Evolutionary conservation across 2,329 filamentous ascomycete genomes (phyloP).

Genomic region (Colletotrichum shisoi): DNA sequence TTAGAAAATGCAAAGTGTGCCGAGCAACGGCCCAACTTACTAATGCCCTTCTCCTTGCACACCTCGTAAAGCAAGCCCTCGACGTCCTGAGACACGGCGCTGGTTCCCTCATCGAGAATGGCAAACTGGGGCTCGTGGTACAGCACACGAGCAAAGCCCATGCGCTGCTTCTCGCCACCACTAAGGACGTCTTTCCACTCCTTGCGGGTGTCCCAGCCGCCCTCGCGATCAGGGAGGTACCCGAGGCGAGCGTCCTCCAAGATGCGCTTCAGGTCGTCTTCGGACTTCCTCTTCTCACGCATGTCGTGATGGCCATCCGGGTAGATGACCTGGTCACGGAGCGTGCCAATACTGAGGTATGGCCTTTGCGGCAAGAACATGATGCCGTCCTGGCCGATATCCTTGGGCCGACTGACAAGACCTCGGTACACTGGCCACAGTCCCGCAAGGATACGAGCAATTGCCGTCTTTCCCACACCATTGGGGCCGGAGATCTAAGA

Average conservation of each 20-base stretch:
- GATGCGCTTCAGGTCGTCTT: conserved; percentile 78
- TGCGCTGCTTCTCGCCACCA: conserved; percentile 95
- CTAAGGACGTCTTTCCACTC: conserved; percentile 99
- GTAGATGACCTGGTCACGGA: conserved; percentile 97
- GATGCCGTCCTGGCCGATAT: conserved; percentile 84
- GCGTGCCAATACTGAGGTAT: conserved; percentile 88
- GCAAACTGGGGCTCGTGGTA: conserved; percentile 97
- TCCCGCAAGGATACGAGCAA: conserved; percentile 85
- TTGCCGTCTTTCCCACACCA: conserved; percentile 90
- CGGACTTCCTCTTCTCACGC: conserved; percentile 78
- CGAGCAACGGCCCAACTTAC: conserved; percentile 60
- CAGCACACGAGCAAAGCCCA: conserved; percentile 86
- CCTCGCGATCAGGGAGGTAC: conserved; percentile 89
- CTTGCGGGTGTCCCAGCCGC: conserved; percentile 95
- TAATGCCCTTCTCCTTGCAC: conserved; percentile 92
- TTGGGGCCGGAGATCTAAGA: conserved; percentile 85
- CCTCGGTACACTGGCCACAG: conserved; percentile 97
- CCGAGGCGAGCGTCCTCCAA: conserved; percentile 86
- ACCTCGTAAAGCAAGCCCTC: conserved; percentile 93
- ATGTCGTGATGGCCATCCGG: conserved; percentile 95
- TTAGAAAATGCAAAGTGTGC: conserved; percentile 35
- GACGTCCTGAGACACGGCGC: conserved; percentile 91
- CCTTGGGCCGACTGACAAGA: conserved; percentile 85
- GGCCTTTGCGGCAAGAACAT: conserved; percentile 98
- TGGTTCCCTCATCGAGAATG: conserved; percentile 94